These are phyloP conservation scores for Kodamaea restingae DNA, from an alignment of 805 yeast genomes.

Conservation along the genomic window DNA sequence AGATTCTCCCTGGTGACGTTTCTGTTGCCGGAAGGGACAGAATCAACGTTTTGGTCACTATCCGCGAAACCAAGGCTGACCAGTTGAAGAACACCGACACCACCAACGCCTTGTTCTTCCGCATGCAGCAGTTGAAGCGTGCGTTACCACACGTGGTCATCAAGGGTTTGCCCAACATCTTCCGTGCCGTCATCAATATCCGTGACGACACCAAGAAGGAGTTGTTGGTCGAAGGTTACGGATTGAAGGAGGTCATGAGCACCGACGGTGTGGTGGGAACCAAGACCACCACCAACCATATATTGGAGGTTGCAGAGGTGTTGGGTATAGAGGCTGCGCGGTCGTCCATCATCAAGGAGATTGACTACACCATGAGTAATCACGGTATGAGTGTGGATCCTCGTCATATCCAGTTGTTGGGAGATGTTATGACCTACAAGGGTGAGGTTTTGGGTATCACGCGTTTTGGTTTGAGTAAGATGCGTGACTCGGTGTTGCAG, in stretches of 20 bases:
- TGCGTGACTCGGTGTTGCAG: slow-evolving; percentile 97
- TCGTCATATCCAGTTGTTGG: slow-evolving; percentile 94
- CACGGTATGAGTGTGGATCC: slow-evolving; percentile 99
- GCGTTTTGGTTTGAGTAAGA: slow-evolving; percentile 94
- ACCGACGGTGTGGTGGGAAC: slow-evolving; percentile 94
- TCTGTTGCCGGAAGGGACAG: slow-evolving; percentile 60
- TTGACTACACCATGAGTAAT: slow-evolving; percentile 95
- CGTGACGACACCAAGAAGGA: slow-evolving; percentile 83
- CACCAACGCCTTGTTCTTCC: slow-evolving; percentile 62
- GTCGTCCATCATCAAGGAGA: slow-evolving; percentile 85
- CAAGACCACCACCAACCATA: slow-evolving; percentile 86
- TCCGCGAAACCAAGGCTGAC: slow-evolving; percentile 35
- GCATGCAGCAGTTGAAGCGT: slow-evolving; percentile 86
- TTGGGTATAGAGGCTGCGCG: slow-evolving; percentile 98
- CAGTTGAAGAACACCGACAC: slow-evolving; percentile 30
- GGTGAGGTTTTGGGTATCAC: slow-evolving; percentile 98
- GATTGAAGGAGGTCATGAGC: slow-evolving; percentile 91
- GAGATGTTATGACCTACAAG: slow-evolving; percentile 98
- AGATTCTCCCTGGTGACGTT: slow-evolving; percentile 71
- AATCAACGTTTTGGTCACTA: slow-evolving; percentile 59
- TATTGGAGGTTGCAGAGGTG: slow-evolving; percentile 82
- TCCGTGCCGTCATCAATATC: slow-evolving; percentile 95
- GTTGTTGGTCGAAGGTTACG: slow-evolving; percentile 95
- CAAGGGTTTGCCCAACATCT: slow-evolving; percentile 85
- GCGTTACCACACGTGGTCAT: slow-evolving; percentile 83